A percentile compares a stretch with the other conserved stretches of the same genome.
These are phyloP conservation scores for Beauveria scarabaeidicola DNA, from an alignment of 2,329 filamentous ascomycete species.

Conservation along the genomic window DNA sequence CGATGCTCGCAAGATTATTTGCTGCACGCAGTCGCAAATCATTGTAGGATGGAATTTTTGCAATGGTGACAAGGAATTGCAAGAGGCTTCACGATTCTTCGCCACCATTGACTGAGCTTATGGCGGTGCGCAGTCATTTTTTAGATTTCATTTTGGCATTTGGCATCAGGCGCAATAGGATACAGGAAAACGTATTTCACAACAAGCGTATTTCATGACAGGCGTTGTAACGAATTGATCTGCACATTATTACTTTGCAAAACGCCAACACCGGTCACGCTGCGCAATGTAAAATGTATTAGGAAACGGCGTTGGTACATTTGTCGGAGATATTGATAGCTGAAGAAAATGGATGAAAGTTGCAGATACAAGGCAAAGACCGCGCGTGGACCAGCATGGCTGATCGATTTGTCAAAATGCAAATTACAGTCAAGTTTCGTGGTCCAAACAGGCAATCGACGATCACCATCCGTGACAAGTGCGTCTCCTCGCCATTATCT, in stretches of 20 bases:
- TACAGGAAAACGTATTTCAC: background rate
- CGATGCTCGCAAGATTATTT: constrained; percentile 85
- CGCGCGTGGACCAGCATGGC: background rate
- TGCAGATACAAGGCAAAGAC: background rate
- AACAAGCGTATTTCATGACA: background rate
- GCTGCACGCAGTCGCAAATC: constrained; percentile 81
- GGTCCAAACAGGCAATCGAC: background rate
- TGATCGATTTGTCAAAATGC: background rate
- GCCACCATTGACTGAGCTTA: constrained; percentile 41
- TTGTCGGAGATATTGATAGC: background rate
- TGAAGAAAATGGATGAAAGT: background rate
- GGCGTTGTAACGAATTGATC: background rate
- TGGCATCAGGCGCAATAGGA: background rate
- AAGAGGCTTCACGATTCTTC: constrained; percentile 72
- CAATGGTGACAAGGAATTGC: constrained; percentile 70
- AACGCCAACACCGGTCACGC: background rate
- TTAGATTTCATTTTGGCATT: background rate
- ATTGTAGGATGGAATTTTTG: constrained; percentile 99
- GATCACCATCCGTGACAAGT: background rate
- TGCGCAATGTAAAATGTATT: background rate
- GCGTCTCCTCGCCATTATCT: no score
- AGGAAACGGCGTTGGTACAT: background rate
- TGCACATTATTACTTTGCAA: background rate
- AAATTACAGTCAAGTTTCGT: background rate
- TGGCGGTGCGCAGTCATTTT: background rate